These are phyloP conservation scores for Telopea speciosissima DNA, from an alignment of 177 flowering plant species.

Conservation along the genomic window DNA sequence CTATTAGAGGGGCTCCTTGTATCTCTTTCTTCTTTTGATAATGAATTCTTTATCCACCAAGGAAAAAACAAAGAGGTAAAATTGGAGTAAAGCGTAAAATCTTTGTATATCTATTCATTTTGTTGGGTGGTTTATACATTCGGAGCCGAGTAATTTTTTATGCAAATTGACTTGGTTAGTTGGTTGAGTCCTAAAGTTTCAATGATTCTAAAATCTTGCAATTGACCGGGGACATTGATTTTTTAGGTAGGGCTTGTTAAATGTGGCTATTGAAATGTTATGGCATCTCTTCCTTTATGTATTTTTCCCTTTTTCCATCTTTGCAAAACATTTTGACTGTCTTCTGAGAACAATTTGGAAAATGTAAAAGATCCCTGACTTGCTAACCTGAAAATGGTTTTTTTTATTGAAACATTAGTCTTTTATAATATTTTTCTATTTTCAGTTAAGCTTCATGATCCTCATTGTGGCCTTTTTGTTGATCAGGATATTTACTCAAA, in stretches of 20 bases:
- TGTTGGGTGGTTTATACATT: neutral
- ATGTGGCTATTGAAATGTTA: neutral
- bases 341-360: neutral
- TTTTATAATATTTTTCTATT: constrained; percentile 1
- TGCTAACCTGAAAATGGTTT: neutral
- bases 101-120: neutral
- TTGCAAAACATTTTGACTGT: neutral
- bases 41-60: too few species aligned
- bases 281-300: neutral
- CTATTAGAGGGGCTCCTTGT: too few species aligned
- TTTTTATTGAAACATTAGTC: neutral
- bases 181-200: neutral
- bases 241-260: neutral
- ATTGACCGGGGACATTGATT: neutral
- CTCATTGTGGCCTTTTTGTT: constrained; percentile 10
- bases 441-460: constrained; percentile 3
- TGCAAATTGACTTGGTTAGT: neutral
- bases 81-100: neutral
- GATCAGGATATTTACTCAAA: constrained; percentile 67
- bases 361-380: constrained; percentile 1
- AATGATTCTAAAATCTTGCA: neutral
- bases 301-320: too few species aligned
- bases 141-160: neutral
- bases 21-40: too few species aligned
- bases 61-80: too few species aligned